phyloP scores from a whole-genome alignment of 2,329 filamentous ascomycete genomes.

The Aspergillus versicolor region DNA sequence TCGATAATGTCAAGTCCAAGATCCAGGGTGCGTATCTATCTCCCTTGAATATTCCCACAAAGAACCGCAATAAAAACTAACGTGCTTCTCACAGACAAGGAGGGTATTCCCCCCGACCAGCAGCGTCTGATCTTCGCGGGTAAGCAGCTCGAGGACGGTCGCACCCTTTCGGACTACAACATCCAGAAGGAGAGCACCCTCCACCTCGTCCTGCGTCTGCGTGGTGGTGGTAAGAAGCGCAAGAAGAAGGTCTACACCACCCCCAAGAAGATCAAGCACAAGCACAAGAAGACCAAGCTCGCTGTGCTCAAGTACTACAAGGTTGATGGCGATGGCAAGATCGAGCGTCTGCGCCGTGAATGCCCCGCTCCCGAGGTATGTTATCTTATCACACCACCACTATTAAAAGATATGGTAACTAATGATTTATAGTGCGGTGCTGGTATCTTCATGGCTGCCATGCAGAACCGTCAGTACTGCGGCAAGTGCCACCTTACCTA shows the following conservation, averaged over 20 bases:
- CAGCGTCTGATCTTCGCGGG: slow-evolving; percentile 99
- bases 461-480: slow-evolving; percentile 99
- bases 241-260: slow-evolving; percentile 99
- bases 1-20: slow-evolving; percentile 99
- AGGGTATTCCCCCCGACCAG: slow-evolving; percentile 98
- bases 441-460: slow-evolving; percentile 99
- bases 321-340: slow-evolving; percentile 99
- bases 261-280: slow-evolving; percentile 99
- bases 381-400: slow-evolving; percentile 22
- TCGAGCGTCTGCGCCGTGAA: slow-evolving; percentile 97
- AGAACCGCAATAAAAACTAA: not conserved
- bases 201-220: slow-evolving; percentile 94
- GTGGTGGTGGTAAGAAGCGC: slow-evolving; percentile 99
- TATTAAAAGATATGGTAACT: slow-evolving; percentile 2
- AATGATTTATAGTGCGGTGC: slow-evolving; percentile 74
- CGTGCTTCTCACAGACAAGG: slow-evolving; percentile 74
- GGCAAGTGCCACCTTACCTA: slow-evolving; percentile 70
- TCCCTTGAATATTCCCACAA: not conserved
- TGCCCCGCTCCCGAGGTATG: slow-evolving; percentile 87
- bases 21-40: slow-evolving; percentile 58
- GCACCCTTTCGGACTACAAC: slow-evolving; percentile 99
- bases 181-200: slow-evolving; percentile 99
- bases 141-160: slow-evolving; percentile 99
- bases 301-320: slow-evolving; percentile 99
- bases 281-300: slow-evolving; percentile 99